Evolutionary conservation across 2,329 filamentous ascomycete species (phyloP), one percentile per base, ranked within the genome.

Genomic region (Hyphodiscus sp.): DNA sequence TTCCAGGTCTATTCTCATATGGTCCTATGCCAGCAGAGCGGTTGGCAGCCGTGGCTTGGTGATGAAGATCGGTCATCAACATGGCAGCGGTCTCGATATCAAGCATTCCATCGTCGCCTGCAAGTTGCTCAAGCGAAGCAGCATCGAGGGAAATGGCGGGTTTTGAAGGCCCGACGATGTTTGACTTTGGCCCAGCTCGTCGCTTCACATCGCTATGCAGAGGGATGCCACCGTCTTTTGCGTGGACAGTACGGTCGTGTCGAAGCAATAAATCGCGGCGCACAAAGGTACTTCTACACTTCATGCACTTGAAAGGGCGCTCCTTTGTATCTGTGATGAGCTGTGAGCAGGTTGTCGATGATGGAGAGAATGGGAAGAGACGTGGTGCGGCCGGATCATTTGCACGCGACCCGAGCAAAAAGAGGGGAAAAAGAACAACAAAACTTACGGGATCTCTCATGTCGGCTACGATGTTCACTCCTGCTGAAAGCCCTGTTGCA

Each of bases 221-320:
- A 61, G 92, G 92, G 50, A 94, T 82, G 62, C 94, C 92, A 64
- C 92, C 92, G 75, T 99, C 94, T 75, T 97, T 97, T 58, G 94
- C 94, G 74, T 99, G 94, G 60, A 99, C 94, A 61, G 94, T 99
- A 67, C 94, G 89, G 73, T 99, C 94, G 76, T 99, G 94, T 71
- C 94, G 88, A 63, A 99, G 84, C 50, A 99, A 85, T 59, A 99
- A 81, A 75, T 99, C 94, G 73, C 94, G 89, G 71, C 94, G 89
- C 66, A 99, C 94, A 70, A 99, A 99, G 58, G 94, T 99, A 78
- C 91, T 96, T 68, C 91, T 83, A 74, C 94, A 99, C 76, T 99
- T 99, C 77, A 90, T 81, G 74, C 94, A 99, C 73, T 97, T 97
- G 81, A 99, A 99, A 41, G 94, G 94, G 59, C 94, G 86, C 74